These are phyloP conservation scores for Fusarium xylarioides DNA, from an alignment of 2,329 filamentous ascomycete species.

Conservation along the genomic window DNA sequence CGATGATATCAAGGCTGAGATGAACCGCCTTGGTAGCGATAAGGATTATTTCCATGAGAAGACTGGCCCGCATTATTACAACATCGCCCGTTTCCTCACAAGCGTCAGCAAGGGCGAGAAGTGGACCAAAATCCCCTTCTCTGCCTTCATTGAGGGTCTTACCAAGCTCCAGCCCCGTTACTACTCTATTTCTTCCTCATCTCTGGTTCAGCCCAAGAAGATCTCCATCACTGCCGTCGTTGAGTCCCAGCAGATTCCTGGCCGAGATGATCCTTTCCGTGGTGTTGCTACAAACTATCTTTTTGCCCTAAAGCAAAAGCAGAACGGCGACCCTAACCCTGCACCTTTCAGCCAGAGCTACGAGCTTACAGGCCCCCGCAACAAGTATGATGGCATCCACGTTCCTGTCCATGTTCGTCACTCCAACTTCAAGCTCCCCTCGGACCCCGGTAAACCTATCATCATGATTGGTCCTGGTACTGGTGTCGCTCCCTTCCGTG, in stretches of 20 bases:
- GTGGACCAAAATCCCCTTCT: slow-evolving; percentile 91
- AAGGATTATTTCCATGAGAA: slow-evolving; percentile 95
- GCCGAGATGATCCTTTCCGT: slow-evolving; percentile 82
- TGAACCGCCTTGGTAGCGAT: slow-evolving; percentile 87
- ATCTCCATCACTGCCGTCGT: slow-evolving; percentile 96
- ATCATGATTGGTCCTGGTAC: slow-evolving; percentile 98
- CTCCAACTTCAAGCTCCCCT: slow-evolving; percentile 99
- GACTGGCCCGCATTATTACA: slow-evolving; percentile 82
- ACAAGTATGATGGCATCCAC: slow-evolving; percentile 96
- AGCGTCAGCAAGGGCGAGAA: slow-evolving; percentile 75
- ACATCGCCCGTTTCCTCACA: slow-evolving; percentile 86
- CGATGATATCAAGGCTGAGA: slow-evolving; percentile 84
- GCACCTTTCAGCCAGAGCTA: slow-evolving; percentile 88
- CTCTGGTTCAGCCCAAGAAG: slow-evolving; percentile 90
- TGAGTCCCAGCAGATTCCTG: slow-evolving; percentile 81
- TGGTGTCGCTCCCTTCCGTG: slow-evolving; percentile 95
- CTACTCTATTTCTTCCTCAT: slow-evolving; percentile 99
- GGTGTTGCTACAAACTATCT: slow-evolving; percentile 98
- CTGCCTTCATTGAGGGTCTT: slow-evolving; percentile 90
- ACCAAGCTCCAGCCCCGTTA: slow-evolving; percentile 97
- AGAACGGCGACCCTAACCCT: slow-evolving; percentile 85
- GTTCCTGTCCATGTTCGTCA: slow-evolving; percentile 95
- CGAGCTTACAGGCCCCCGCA: slow-evolving; percentile 85
- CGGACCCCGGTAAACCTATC: slow-evolving; percentile 90
- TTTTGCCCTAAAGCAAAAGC: slow-evolving; percentile 93